These are phyloP conservation scores for Coemansia sp. DNA, from an alignment of 192 early-diverging fungal species.

Conservation along the genomic window DNA sequence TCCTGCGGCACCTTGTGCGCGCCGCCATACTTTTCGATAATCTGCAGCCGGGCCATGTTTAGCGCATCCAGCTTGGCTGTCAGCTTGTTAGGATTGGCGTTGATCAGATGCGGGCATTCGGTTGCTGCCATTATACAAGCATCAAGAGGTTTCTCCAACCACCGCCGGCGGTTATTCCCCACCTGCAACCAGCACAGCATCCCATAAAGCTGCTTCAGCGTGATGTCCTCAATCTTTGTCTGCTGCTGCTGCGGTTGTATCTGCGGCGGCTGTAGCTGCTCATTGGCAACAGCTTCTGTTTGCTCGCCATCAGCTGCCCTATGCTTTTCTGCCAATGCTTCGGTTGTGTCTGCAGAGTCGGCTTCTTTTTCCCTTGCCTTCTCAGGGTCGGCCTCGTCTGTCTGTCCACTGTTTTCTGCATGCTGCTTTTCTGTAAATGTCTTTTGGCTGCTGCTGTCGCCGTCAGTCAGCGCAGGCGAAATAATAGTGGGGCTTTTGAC, in stretches of 20 bases:
- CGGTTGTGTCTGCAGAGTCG: background rate
- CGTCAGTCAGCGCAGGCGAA: slow-evolving; percentile 5
- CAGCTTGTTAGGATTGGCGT: slow-evolving; percentile 11
- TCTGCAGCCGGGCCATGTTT: slow-evolving; percentile 4
- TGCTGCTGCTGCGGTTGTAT: background rate
- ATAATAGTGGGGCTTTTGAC: slow-evolving; percentile 5
- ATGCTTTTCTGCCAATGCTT: background rate
- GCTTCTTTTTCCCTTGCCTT: background rate
- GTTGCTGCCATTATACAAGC: slow-evolving; percentile 21
- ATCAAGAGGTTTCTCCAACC: slow-evolving; percentile 14
- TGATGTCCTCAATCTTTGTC: background rate
- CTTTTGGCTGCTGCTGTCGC: background rate
- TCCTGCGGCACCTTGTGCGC: slow-evolving; percentile 24
- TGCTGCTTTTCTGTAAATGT: background rate
- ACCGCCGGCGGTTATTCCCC: slow-evolving; percentile 19
- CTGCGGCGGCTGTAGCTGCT: background rate
- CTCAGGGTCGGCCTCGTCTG: background rate
- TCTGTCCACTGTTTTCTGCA: background rate
- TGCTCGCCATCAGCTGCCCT: too few species aligned
- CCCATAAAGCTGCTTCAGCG: slow-evolving; percentile 41
- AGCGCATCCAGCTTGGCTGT: slow-evolving; percentile 15
- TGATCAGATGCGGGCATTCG: slow-evolving; percentile 29
- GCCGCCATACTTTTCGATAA: slow-evolving; percentile 9
- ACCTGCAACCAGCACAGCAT: slow-evolving; percentile 45
- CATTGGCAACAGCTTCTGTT: background rate